Conservation (phyloP, 352 stramenopile species). For the Phytophthora fragariae region DNA sequence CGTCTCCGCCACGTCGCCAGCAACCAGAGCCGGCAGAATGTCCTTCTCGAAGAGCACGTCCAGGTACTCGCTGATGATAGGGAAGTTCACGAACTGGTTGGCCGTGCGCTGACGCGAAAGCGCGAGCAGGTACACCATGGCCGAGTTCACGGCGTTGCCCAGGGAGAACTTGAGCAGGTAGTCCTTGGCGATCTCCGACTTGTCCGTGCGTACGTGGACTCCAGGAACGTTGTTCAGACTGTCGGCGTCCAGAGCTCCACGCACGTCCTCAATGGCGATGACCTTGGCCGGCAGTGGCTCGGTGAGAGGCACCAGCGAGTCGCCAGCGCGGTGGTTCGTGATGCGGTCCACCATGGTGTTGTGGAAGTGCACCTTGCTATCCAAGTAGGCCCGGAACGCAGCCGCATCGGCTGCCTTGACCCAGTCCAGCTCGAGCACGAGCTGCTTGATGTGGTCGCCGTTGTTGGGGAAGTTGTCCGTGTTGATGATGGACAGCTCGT, state of each 20-base stretch:
- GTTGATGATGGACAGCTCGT: constrained; percentile 79
- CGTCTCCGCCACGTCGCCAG: constrained; percentile 40
- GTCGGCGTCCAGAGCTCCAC: constrained; percentile 43
- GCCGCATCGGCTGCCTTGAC: constrained; percentile 20
- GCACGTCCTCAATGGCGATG: constrained; percentile 77
- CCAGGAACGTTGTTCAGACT: constrained; percentile 46
- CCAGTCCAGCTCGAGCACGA: constrained; percentile 45
- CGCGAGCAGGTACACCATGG: constrained; percentile 87
- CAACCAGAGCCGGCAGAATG: constrained; percentile 66
- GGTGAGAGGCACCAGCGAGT: constrained; percentile 63
- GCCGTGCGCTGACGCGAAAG: constrained; percentile 52
- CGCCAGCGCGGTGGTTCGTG: constrained; percentile 54
- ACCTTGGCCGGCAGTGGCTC: constrained; percentile 75
- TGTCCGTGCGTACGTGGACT: constrained; percentile 53
- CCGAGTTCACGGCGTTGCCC: constrained; percentile 93
- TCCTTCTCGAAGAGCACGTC: constrained; percentile 83
- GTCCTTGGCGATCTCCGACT: constrained; percentile 72
- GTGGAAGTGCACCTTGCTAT: constrained; percentile 70
- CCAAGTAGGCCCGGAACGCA: constrained; percentile 55
- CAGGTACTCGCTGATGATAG: constrained; percentile 70
- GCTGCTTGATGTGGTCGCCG: constrained; percentile 63
- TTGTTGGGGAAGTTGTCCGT: constrained; percentile 87
- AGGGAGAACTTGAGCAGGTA: constrained; percentile 92
- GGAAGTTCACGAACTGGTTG: constrained; percentile 36
- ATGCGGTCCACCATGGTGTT: constrained; percentile 89